A percentile compares a stretch with the other conserved stretches of the same genome.
Evolutionary conservation across 257 asterid species (phyloP).

Genomic region (Solanum pennellii): DNA sequence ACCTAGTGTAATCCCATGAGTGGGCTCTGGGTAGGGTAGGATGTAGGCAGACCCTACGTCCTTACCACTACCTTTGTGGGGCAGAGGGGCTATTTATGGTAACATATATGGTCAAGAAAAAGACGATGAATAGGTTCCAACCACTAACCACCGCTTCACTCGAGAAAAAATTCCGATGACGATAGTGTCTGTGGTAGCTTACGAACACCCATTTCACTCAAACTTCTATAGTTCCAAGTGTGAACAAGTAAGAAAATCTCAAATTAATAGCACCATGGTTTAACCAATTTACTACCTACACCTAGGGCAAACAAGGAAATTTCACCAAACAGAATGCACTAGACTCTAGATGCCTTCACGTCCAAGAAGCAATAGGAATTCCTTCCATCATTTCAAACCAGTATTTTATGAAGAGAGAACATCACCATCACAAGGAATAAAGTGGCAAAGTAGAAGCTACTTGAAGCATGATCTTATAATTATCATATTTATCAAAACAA

Average conservation of each 20-base stretch:
- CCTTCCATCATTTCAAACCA: neutral
- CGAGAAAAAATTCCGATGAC: neutral
- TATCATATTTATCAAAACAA: neutral
- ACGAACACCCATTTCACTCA: neutral
- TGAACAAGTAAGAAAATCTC: neutral
- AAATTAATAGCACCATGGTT: neutral
- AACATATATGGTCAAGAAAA: neutral
- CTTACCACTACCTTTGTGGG: neutral
- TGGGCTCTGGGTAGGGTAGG: neutral
- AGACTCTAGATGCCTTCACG: neutral
- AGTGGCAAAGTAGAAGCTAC: neutral
- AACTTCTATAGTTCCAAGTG: neutral
- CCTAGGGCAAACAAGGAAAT: neutral
- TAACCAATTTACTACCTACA: neutral
- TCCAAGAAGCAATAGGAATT: neutral
- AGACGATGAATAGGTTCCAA: neutral
- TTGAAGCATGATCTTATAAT: neutral
- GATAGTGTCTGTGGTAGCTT: neutral
- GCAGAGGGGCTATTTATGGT: neutral
- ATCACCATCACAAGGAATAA: neutral
- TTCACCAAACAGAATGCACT: neutral
- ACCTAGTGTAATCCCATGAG: neutral
- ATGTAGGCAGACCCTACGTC: neutral
- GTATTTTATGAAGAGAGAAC: neutral
- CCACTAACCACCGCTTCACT: neutral